Evolutionary conservation across 257 asterid genomes (phyloP).

Genomic region (Scutellaria baicalensis): DNA sequence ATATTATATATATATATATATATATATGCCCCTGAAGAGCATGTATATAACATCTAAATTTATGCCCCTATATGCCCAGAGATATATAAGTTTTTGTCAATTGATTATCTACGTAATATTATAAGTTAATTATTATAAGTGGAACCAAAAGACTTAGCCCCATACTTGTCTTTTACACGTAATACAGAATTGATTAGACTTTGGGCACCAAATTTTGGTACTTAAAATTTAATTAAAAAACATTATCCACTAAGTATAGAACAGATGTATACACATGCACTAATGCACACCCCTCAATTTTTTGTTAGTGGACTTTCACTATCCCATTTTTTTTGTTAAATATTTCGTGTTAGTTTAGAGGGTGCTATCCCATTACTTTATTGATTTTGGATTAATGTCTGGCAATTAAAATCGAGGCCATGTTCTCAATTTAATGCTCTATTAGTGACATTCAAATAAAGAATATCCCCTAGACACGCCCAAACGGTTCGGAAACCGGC

Average conservation of each 20-base stretch:
- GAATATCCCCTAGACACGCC: no score
- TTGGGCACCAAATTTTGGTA: not conserved
- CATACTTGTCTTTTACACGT: not conserved
- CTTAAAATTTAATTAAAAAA: constrained; percentile 3
- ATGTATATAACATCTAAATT: no score
- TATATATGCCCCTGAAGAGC: no score
- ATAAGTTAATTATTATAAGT: not conserved
- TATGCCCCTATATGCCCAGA: no score
- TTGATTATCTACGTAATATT: no score
- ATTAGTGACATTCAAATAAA: not conserved
- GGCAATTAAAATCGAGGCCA: not conserved
- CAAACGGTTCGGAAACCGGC: no score
- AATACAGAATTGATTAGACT: not conserved
- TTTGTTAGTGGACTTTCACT: constrained; percentile 6
- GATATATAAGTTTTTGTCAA: no score
- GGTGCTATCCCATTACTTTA: not conserved
- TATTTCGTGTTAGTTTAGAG: no score
- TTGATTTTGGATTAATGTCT: not conserved
- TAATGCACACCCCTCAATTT: constrained; percentile 5
- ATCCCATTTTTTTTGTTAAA: no score
- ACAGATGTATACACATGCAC: constrained; percentile 15
- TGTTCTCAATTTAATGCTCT: not conserved
- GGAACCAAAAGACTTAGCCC: not conserved
- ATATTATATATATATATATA: no score
- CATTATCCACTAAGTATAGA: constrained; percentile 12